These are phyloP conservation scores for Noccaea bulbosa DNA, from an alignment of 345 rosid genomes.

Conservation along the genomic window DNA sequence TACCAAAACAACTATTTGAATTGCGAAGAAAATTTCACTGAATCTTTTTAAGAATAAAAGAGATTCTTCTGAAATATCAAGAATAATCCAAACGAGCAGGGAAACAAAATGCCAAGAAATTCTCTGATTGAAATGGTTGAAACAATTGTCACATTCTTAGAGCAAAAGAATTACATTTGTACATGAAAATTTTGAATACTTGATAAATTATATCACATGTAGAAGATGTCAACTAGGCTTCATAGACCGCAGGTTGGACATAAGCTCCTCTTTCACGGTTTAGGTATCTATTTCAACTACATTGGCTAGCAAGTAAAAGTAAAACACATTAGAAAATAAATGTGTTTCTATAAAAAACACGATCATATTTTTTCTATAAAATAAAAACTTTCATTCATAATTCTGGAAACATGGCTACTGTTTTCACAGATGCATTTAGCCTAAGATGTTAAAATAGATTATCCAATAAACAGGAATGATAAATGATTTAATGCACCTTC, in stretches of 20 bases:
- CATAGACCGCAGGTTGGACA: slow-evolving; percentile 8
- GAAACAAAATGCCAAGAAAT: slow-evolving; percentile 31
- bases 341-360: not conserved
- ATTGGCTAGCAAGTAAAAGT: not conserved
- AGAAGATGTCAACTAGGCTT: slow-evolving; percentile 9
- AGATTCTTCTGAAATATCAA: slow-evolving; percentile 21
- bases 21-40: not conserved
- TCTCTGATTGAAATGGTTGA: slow-evolving; percentile 6
- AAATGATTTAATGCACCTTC: slow-evolving; percentile 7
- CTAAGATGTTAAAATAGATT: not conserved
- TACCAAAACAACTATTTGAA: not conserved
- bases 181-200: slow-evolving; percentile 13
- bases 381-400: not conserved
- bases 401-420: not conserved
- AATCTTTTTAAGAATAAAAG: not conserved
- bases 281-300: slow-evolving; percentile 12
- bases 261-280: slow-evolving; percentile 27
- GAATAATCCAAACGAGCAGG: slow-evolving; percentile 26
- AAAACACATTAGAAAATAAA: not conserved
- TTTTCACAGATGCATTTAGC: not conserved
- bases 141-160: slow-evolving; percentile 31
- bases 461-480: not conserved
- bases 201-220: slow-evolving; percentile 7
- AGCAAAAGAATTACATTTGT: slow-evolving; percentile 28
- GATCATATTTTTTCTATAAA: not conserved